phyloP scores from a whole-genome alignment of 1,284 basidiomycete genomes.

The Sporisorium iseilematis-ciliati region DNA sequence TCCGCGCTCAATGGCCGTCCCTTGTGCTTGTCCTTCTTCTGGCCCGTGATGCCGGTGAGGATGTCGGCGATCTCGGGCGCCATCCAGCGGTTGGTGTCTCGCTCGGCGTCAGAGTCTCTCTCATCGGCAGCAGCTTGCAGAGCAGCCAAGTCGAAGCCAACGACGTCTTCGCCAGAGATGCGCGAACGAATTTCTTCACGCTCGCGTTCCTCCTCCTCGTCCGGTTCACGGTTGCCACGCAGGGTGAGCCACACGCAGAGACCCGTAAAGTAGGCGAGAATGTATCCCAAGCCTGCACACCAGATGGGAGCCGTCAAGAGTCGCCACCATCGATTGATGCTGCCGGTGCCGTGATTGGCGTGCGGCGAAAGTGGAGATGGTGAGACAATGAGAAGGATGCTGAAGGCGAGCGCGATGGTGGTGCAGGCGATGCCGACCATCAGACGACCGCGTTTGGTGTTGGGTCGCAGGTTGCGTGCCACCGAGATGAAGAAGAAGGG shows the following conservation, averaged over 20 bases:
- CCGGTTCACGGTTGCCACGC: slow-evolving; percentile 56
- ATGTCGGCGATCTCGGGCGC: slow-evolving; percentile 53
- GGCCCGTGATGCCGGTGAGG: slow-evolving; percentile 35
- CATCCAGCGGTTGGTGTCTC: slow-evolving; percentile 44
- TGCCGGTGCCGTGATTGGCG: slow-evolving; percentile 20
- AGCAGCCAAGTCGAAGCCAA: slow-evolving; percentile 39
- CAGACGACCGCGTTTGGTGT: slow-evolving; percentile 54
- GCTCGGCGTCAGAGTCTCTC: slow-evolving; percentile 28
- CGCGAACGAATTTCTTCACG: slow-evolving; percentile 48
- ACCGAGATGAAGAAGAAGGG: slow-evolving; percentile 57
- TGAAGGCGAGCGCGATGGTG: slow-evolving; percentile 44
- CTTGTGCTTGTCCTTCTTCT: slow-evolving; percentile 44
- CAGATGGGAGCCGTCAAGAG: slow-evolving; percentile 52
- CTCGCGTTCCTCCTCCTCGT: slow-evolving; percentile 50
- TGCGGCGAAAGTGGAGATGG: slow-evolving; percentile 48
- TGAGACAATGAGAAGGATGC: slow-evolving; percentile 44
- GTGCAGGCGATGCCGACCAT: slow-evolving; percentile 45
- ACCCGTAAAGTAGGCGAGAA: slow-evolving; percentile 56
- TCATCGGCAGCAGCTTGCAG: slow-evolving; percentile 40
- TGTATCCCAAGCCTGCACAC: slow-evolving; percentile 57
- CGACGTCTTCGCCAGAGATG: slow-evolving; percentile 45
- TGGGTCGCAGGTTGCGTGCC: slow-evolving; percentile 48
- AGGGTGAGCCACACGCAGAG: slow-evolving; percentile 62
- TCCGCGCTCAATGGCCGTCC: slow-evolving; percentile 18
- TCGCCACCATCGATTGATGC: slow-evolving; percentile 52